Conservation (phyloP, 345 rosid species). For the Eutrema japonicum region DNA sequence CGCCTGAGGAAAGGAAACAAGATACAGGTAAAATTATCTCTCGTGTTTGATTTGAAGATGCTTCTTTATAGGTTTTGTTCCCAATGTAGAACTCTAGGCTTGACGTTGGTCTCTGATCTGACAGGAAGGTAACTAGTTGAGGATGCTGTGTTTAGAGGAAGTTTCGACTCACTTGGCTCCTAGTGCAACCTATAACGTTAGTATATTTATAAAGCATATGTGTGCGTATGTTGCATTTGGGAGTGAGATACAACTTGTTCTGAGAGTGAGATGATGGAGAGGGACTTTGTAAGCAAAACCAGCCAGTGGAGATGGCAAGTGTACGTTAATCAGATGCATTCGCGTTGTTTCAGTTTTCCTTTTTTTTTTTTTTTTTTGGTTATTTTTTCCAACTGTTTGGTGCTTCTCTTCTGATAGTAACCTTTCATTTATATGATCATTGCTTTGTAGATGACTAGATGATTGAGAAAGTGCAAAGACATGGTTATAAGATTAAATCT, state of each 20-base stretch:
- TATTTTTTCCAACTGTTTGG: slow-evolving; percentile 12
- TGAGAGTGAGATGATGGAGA: slow-evolving; percentile 36
- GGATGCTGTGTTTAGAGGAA: slow-evolving; percentile 29
- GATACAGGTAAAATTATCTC: slow-evolving; percentile 33
- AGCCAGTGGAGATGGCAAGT: slow-evolving; percentile 38
- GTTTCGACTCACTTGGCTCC: slow-evolving; percentile 31
- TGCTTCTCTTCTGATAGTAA: slow-evolving; percentile 10
- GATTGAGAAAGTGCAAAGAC: slow-evolving; percentile 33
- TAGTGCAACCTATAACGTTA: slow-evolving; percentile 30
- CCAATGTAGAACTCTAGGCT: slow-evolving; percentile 15
- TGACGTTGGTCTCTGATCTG: slow-evolving; percentile 31
- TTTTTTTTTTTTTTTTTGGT: not conserved
- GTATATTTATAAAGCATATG: slow-evolving; percentile 28
- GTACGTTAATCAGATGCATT: slow-evolving; percentile 29
- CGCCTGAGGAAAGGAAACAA: slow-evolving; percentile 53
- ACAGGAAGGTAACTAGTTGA: slow-evolving; percentile 34
- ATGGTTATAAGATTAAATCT: slow-evolving; percentile 26
- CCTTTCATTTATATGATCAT: not conserved
- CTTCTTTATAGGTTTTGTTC: slow-evolving; percentile 4
- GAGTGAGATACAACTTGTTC: slow-evolving; percentile 36
- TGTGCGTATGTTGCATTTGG: slow-evolving; percentile 38
- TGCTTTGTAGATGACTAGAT: slow-evolving; percentile 37
- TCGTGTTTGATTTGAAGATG: slow-evolving; percentile 30
- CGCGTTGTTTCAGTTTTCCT: slow-evolving; percentile 32
- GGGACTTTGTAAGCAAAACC: slow-evolving; percentile 30